Evolutionary conservation across 148 eudicot species (phyloP), one percentile per base, ranked within the genome.

Genomic region (Chenopodium formosanum): DNA sequence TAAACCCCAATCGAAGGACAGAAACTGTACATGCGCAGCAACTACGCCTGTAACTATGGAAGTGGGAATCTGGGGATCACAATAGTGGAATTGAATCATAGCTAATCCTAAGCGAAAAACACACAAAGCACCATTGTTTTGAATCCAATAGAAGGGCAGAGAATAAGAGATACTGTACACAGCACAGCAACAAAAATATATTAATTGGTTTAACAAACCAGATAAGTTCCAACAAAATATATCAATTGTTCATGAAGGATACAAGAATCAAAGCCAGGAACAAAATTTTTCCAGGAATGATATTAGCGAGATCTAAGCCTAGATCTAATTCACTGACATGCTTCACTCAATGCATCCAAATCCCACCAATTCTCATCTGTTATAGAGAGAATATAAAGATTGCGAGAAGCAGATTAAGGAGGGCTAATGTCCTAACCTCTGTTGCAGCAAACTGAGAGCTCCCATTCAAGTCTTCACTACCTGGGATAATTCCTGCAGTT

Each of bases 401-500:
- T 76, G 31, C 80, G 14, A 69, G 75, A 58, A 82, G 66, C 83
- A 81, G 23, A 16, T 81, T 76, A 34, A 74, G 25, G 23, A 81
- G 62, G 31, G 52, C 70, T 66, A 81, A 65, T 10, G 72, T 81
- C 75, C 63, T 73, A 66, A 78, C 70, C 71, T 78, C 64, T 9
- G 56, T 25, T 29, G 34, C 58, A 56, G 53, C 69, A n/a, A 78
- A 68, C 14, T 68, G 81, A 73, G 64, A 7, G 29, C 58, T 48
- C 31, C 70, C 79, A 11, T 74, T 81, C 8, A 78, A 37, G 70
- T 84, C 62, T 17, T 67, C 87, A 27, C 81, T 84, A 23, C 86
- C 86, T 76, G 86, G 86, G 46, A 85, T 82, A 22, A 85, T 75
- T 11, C 81, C 87, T 73, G 84, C 67, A 25, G 87, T 85, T 67